Percentiles rank a stretch among this genome's conserved stretches.
phyloP scores from a whole-genome alignment of 306 rosid species.

The Coriaria nepalensis region DNA sequence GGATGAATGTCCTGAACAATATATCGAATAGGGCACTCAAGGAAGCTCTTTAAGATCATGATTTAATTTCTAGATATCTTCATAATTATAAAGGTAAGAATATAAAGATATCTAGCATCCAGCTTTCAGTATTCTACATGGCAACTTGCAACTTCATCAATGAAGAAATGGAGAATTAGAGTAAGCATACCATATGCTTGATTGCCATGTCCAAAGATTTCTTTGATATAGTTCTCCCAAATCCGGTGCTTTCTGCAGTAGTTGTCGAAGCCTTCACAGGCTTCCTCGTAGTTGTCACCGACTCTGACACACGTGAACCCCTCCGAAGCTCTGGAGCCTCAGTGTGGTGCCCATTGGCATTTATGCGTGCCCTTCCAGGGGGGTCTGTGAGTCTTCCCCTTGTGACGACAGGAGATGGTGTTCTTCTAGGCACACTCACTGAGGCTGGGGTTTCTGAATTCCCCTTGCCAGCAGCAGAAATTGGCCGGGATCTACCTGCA shows the following conservation, averaged over 20 bases:
- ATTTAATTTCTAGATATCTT: no score
- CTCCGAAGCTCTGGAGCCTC: slow-evolving; percentile 52
- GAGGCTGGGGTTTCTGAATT: slow-evolving; percentile 45
- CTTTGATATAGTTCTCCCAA: slow-evolving; percentile 88
- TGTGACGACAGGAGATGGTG: slow-evolving; percentile 52
- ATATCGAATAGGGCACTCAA: no score
- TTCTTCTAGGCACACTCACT: slow-evolving; percentile 42
- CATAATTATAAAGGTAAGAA: no score
- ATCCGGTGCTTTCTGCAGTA: slow-evolving; percentile 61
- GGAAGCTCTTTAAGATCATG: no score
- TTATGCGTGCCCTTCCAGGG: slow-evolving; percentile 42
- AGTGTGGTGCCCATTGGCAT: slow-evolving; percentile 44
- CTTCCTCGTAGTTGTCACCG: slow-evolving; percentile 29
- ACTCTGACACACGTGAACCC: slow-evolving; percentile 41
- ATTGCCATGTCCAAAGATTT: slow-evolving; percentile 95
- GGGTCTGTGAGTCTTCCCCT: slow-evolving; percentile 77
- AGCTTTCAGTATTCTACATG: background rate
- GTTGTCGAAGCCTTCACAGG: slow-evolving; percentile 55
- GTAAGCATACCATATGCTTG: slow-evolving; percentile 70
- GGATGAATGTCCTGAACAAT: no score
- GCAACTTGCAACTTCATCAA: background rate
- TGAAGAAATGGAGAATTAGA: slow-evolving; percentile 1
- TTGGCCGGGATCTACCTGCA: slow-evolving; percentile 87
- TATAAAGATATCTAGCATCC: no score
- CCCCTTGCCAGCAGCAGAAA: slow-evolving; percentile 32